These are phyloP conservation scores for Nepenthes mirabilis DNA, from an alignment of 148 eudicot genomes.

Conservation along the genomic window DNA sequence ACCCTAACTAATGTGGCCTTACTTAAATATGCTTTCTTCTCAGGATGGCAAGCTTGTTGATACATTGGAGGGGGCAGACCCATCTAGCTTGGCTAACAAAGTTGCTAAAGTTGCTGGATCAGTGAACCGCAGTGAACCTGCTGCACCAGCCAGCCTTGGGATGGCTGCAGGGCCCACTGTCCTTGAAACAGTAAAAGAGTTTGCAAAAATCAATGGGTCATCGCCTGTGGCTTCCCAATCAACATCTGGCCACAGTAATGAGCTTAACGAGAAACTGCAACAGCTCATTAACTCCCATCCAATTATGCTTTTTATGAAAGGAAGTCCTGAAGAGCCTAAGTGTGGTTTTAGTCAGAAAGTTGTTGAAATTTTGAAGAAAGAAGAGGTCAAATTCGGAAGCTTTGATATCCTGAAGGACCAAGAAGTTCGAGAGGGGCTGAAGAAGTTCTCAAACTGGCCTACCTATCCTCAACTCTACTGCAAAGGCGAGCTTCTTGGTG, in stretches of 20 bases:
- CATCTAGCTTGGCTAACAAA: constrained; percentile 89
- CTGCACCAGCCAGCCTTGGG: constrained; percentile 91
- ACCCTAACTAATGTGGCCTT: no score
- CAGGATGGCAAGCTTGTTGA: constrained; percentile 83
- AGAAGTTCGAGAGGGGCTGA: constrained; percentile 79
- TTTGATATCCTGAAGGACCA: constrained; percentile 73
- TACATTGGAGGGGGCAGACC: constrained; percentile 92
- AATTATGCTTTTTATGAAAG: constrained; percentile 97
- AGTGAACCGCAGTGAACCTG: constrained; percentile 52
- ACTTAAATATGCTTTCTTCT: constrained; percentile 4
- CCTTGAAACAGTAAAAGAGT: constrained; percentile 59
- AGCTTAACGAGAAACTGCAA: constrained; percentile 39
- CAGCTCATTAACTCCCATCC: constrained; percentile 55
- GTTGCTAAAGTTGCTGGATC: constrained; percentile 77
- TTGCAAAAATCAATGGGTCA: constrained; percentile 40
- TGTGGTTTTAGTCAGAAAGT: constrained; percentile 90
- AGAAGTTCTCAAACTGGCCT: constrained; percentile 95
- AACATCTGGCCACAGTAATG: constrained; percentile 20
- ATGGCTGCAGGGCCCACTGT: constrained; percentile 82
- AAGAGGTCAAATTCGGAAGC: constrained; percentile 67
- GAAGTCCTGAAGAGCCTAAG: constrained; percentile 65
- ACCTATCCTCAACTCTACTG: constrained; percentile 93
- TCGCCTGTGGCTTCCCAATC: constrained; percentile 15
- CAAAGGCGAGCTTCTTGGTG: constrained; percentile 93
- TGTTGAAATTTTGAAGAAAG: constrained; percentile 68